phyloP scores from a whole-genome alignment of 2,329 filamentous ascomycete species.

The Penicillium expansum region DNA sequence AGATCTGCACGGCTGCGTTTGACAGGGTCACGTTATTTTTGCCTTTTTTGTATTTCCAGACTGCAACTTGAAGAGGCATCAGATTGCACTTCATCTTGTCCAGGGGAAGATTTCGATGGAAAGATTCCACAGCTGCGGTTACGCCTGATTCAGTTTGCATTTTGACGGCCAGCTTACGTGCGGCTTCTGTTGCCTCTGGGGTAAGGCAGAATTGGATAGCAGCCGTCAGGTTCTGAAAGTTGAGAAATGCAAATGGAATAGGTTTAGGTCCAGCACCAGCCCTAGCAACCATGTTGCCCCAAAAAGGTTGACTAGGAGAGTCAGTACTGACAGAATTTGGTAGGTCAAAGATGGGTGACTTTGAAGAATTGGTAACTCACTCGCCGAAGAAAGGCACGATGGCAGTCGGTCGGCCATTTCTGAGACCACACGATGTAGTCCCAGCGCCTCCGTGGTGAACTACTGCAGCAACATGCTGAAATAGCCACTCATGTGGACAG shows the following conservation, averaged over 20 bases:
- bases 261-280: slow-evolving; percentile 51
- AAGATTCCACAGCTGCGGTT: slow-evolving; percentile 43
- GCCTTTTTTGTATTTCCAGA: slow-evolving; percentile 16
- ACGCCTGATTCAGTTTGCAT: slow-evolving; percentile 47
- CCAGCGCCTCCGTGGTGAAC: slow-evolving; percentile 61
- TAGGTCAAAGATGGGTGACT: too few relatives aligned
- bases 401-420: slow-evolving; percentile 51
- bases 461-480: slow-evolving; percentile 54
- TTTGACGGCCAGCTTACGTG: slow-evolving; percentile 35
- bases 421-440: slow-evolving; percentile 56
- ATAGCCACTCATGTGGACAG: slow-evolving; percentile 59
- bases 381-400: slow-evolving; percentile 60
- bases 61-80: slow-evolving; percentile 27
- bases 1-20: slow-evolving; percentile 23
- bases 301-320: slow-evolving; percentile 48
- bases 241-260: slow-evolving; percentile 49
- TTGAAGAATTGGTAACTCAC: slow-evolving; percentile 18
- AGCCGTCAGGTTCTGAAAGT: slow-evolving; percentile 43
- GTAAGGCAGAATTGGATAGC: slow-evolving; percentile 48
- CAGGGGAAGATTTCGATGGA: slow-evolving; percentile 40
- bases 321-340: not conserved
- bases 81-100: slow-evolving; percentile 28
- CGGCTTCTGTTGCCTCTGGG: slow-evolving; percentile 36
- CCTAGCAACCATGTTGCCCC: slow-evolving; percentile 52
- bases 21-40: slow-evolving; percentile 20